Evolutionary conservation across 176 grass and related monocot genomes (phyloP).

Genomic region (Eremochloa ophiuroides): DNA sequence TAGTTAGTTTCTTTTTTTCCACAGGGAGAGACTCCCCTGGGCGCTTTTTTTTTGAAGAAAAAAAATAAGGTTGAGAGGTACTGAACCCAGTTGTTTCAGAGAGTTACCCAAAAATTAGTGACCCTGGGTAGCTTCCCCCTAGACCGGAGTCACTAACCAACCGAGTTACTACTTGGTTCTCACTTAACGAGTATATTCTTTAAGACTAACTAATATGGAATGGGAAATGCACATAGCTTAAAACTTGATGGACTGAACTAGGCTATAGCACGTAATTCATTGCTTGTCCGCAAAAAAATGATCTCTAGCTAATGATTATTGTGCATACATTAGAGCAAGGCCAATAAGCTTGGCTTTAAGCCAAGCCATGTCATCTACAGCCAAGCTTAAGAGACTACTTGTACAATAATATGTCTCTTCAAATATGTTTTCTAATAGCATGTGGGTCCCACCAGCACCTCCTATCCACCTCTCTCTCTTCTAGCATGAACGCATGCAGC

Average conservation of each 20-base stretch:
- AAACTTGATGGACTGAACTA: background rate
- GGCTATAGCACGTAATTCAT: background rate
- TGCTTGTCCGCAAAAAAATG: background rate
- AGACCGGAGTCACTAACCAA: background rate
- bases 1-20: background rate
- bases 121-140: background rate
- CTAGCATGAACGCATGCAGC: too few relatives aligned
- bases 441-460: too few relatives aligned
- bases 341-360: too few relatives aligned
- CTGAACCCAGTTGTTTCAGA: background rate
- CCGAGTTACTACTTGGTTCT: background rate
- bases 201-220: background rate
- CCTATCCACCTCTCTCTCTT: too few relatives aligned
- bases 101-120: background rate
- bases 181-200: background rate
- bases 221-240: background rate
- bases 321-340: too few relatives aligned
- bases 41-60: background rate
- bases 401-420: too few relatives aligned
- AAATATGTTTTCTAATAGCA: too few relatives aligned
- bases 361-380: too few relatives aligned
- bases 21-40: background rate
- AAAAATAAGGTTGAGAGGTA: background rate
- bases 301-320: slow-evolving; percentile 6
- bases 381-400: too few relatives aligned